Evolutionary conservation across 176 grass and related monocot species (phyloP), one percentile per base, ranked within the genome.

Genomic region (Ampelocalamus luodianensis): DNA sequence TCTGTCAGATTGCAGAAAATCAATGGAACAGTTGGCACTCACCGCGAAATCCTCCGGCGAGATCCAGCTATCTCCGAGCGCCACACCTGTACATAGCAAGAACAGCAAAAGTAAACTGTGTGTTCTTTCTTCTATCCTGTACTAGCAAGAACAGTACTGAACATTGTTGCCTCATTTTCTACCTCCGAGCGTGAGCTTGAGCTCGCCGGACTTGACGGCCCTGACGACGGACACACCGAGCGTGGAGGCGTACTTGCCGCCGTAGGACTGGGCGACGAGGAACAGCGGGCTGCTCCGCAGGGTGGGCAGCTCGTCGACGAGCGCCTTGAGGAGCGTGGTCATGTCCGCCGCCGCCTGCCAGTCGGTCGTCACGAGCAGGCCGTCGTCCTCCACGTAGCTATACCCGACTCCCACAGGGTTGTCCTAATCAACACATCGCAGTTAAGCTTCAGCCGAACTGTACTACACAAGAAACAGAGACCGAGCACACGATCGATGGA

Each of bases 401-500:
- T 90, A 98, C 4, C 93, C 93, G 32, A 87, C 91, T 5, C 93
- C 96, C 1, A 95, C 96, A 0, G 93, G 96, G 88, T 98, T 98
- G 88, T 98, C 93, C 96, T 98, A 65, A 34, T 34, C 32, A 34
- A 36, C 24, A 53, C 64, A 50, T 22, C 54, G n/a, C 0, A 56
- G 3, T 56, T 8, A 22, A 8, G 20, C 5, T 16, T 9, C 48
- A 16, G 13, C 15, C 48, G 15, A 49, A 14, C 15, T 34, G 32
- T 34, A 34, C 32, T 3, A 34, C 32, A 40, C 2, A 15, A 49
- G 46, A 54, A 18, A 17, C 49, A 17, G 40, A 34, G 32, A 34
- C 32, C 32, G 2, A 34, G 32, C 32, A 34, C 32, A 34, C 32
- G 45, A 48, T 48, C 45, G 3, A 48, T 48, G 10, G 11, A 46